These are phyloP conservation scores for Geotrichum macrosporum DNA, from an alignment of 1,139 yeast genomes.

Conservation along the genomic window DNA sequence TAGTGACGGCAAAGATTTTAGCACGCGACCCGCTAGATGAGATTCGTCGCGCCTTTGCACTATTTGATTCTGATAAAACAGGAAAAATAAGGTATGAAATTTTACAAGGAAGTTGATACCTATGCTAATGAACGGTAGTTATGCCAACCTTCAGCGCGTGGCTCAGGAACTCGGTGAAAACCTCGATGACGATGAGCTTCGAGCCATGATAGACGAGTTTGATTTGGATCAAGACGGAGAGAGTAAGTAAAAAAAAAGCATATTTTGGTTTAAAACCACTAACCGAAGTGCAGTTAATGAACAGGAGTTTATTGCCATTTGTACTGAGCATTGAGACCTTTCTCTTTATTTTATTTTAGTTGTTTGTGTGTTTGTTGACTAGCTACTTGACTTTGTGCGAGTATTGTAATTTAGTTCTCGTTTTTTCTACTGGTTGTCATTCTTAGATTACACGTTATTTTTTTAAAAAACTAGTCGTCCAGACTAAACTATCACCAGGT, in stretches of 20 bases:
- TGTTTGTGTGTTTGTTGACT: not conserved
- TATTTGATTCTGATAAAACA: slow-evolving; percentile 84
- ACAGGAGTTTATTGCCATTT: slow-evolving; percentile 87
- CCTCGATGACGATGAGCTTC: slow-evolving; percentile 83
- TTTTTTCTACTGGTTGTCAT: too few relatives aligned
- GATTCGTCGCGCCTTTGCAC: slow-evolving; percentile 78
- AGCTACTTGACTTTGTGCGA: not conserved
- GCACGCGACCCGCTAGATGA: slow-evolving; percentile 93
- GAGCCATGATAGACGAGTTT: slow-evolving; percentile 97
- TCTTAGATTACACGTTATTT: too few relatives aligned
- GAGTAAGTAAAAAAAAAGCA: slow-evolving; percentile 36
- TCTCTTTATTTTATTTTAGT: not conserved
- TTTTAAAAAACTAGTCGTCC: not conserved
- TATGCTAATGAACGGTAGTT: slow-evolving; percentile 35
- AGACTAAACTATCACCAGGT: slow-evolving; percentile 2
- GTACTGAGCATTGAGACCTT: slow-evolving; percentile 52
- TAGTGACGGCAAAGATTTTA: slow-evolving; percentile 69
- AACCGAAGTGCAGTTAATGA: slow-evolving; percentile 53
- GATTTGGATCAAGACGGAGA: slow-evolving; percentile 97
- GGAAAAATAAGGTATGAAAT: slow-evolving; percentile 58
- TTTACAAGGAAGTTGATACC: slow-evolving; percentile 6
- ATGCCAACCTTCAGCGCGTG: slow-evolving; percentile 79
- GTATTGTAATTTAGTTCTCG: too few relatives aligned
- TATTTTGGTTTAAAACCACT: slow-evolving; percentile 4
- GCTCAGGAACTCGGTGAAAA: slow-evolving; percentile 93